Conservation (phyloP, 768 basidiomycete genomes). For the Gyrodon lividus region DNA sequence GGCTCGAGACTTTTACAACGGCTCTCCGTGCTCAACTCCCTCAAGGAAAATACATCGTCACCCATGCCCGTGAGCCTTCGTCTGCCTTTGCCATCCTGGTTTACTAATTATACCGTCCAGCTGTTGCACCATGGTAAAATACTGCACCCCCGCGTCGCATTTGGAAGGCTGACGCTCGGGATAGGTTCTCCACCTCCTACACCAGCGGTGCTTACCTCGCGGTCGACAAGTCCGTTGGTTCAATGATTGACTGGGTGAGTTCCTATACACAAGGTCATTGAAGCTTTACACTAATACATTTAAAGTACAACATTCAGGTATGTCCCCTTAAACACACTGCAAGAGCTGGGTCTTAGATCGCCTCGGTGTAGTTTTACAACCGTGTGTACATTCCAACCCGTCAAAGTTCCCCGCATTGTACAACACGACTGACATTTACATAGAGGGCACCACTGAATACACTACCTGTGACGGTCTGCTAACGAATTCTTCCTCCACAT, state of each 20-base stretch:
- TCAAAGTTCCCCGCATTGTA: neutral
- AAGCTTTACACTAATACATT: neutral
- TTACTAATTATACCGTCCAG: conserved; percentile 14
- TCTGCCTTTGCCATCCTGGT: neutral
- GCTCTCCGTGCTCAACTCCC: conserved; percentile 32
- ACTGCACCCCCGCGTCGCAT: too few species aligned
- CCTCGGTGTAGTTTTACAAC: conserved; percentile 17
- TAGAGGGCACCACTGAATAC: conserved; percentile 40
- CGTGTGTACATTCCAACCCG: conserved; percentile 12
- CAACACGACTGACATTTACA: neutral
- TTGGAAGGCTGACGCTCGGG: too few species aligned
- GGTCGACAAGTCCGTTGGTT: conserved; percentile 39
- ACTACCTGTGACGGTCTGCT: conserved; percentile 38
- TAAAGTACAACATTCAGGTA: conserved; percentile 44
- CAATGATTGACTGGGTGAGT: conserved; percentile 44
- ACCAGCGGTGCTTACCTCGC: conserved; percentile 42
- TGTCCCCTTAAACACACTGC: neutral
- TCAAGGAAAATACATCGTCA: conserved; percentile 32
- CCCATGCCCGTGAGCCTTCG: conserved; percentile 35
- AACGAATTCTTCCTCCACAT: conserved; percentile 37
- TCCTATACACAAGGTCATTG: neutral
- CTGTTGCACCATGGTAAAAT: conserved; percentile 44
- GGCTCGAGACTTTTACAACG: conserved; percentile 33
- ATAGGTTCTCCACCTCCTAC: conserved; percentile 35
- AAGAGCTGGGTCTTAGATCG: neutral